Evolutionary conservation across 1,284 basidiomycete species (phyloP).

Genomic region (Mycena citricolor): DNA sequence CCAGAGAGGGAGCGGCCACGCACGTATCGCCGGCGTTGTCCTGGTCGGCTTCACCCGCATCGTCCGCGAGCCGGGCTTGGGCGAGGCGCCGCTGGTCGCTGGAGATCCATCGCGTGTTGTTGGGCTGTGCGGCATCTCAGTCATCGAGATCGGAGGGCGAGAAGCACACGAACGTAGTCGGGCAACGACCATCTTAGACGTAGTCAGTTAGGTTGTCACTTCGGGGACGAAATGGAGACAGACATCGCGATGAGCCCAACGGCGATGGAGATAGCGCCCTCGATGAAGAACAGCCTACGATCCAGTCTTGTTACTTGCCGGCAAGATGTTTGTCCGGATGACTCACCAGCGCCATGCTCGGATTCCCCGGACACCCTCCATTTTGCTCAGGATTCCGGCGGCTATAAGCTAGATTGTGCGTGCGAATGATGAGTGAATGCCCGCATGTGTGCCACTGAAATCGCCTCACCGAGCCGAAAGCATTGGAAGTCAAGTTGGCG

Average conservation of each 20-base stretch:
- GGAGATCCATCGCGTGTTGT: constrained; percentile 44
- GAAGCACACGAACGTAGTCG: constrained; percentile 15
- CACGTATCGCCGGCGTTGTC: constrained; percentile 28
- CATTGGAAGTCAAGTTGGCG: constrained; percentile 7
- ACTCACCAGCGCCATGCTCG: constrained; percentile 40
- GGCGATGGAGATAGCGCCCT: constrained; percentile 15
- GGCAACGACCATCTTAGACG: constrained; percentile 18
- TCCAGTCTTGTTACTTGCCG: not conserved
- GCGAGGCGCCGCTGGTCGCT: constrained; percentile 41
- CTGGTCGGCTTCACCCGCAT: constrained; percentile 38
- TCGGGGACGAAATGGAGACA: constrained; percentile 2
- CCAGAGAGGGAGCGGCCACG: not conserved
- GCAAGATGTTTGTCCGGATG: not conserved
- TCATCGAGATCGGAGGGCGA: not conserved
- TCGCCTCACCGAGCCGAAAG: constrained; percentile 5
- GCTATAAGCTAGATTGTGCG: constrained; percentile 27
- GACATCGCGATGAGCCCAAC: not conserved
- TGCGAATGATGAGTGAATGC: not conserved
- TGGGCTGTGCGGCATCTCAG: not conserved
- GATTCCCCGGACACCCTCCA: constrained; percentile 43
- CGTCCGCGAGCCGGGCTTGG: constrained; percentile 43
- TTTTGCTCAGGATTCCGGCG: constrained; percentile 41
- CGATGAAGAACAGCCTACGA: constrained; percentile 27
- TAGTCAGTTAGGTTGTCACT: not conserved
- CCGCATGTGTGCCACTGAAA: not conserved